Conservation (phyloP, 2,329 filamentous ascomycete species). For the Botrytis tulipae region DNA sequence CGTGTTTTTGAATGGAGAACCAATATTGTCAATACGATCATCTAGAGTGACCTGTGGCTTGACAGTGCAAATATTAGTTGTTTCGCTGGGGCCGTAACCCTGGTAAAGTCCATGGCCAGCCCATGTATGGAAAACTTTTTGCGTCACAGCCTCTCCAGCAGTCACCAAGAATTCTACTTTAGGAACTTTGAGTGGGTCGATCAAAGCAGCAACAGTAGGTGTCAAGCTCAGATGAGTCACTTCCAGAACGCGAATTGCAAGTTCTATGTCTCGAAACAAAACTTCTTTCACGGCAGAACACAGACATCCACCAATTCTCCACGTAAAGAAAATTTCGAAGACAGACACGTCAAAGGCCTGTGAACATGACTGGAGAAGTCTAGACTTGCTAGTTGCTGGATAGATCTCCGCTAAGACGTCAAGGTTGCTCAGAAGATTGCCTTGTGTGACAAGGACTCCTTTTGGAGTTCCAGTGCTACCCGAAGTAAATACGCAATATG, state of each 20-base stretch:
- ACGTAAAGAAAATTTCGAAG: constrained; percentile 87
- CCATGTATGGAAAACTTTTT: constrained; percentile 70
- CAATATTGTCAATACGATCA: constrained; percentile 73
- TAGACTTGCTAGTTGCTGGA: constrained; percentile 47
- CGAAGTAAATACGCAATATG: constrained; percentile 81
- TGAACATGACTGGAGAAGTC: constrained; percentile 79
- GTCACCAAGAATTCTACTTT: constrained; percentile 73
- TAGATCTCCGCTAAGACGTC: constrained; percentile 64
- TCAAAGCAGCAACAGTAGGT: constrained; percentile 76
- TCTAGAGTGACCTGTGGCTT: constrained; percentile 55
- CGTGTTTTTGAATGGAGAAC: constrained; percentile 70
- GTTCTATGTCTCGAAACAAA: constrained; percentile 70
- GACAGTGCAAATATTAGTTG: constrained; percentile 83
- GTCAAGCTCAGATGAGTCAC: constrained; percentile 84
- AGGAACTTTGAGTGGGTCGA: constrained; percentile 67
- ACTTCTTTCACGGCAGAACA: constrained; percentile 73
- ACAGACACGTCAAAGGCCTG: constrained; percentile 86
- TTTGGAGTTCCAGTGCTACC: constrained; percentile 78
- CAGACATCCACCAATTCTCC: constrained; percentile 74
- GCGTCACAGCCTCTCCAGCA: constrained; percentile 76
- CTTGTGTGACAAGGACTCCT: constrained; percentile 73
- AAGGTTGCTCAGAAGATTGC: constrained; percentile 76
- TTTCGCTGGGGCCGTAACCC: constrained; percentile 83
- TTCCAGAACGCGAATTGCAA: constrained; percentile 58
- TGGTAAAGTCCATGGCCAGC: constrained; percentile 66